A percentile compares a stretch with the other conserved stretches of the same genome.
These are phyloP conservation scores for Penicillium bovifimosum DNA, from an alignment of 495 filamentous ascomycete genomes.

Conservation along the genomic window DNA sequence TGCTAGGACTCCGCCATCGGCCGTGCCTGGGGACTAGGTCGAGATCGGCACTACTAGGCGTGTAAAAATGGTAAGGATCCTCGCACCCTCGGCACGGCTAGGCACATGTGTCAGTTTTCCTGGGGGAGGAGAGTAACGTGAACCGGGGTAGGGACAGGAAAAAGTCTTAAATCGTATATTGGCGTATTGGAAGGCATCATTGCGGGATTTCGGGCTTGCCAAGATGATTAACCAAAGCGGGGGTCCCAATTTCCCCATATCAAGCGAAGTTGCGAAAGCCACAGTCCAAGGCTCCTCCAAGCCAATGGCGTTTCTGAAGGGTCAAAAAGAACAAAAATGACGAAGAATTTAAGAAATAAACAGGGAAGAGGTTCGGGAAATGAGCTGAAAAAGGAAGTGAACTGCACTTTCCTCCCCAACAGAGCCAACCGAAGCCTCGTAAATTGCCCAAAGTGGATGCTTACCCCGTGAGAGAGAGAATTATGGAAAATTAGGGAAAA, in stretches of 20 bases:
- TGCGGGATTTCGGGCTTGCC: conserved; percentile 1
- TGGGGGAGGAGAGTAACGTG: background rate
- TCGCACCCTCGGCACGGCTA: conserved; percentile 1
- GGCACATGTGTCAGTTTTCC: conserved; percentile 1
- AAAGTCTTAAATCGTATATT: background rate
- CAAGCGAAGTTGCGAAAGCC: background rate
- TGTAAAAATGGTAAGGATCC: background rate
- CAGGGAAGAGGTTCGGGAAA: conserved; percentile 1
- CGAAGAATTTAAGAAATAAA: background rate
- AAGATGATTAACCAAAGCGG: conserved; percentile 1
- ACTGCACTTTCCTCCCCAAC: background rate
- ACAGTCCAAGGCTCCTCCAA: background rate
- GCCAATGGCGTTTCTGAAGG: background rate
- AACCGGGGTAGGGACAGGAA: too few relatives aligned
- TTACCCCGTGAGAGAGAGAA: background rate
- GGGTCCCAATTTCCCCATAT: background rate
- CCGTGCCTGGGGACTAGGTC: conserved; percentile 6
- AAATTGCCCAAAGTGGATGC: background rate
- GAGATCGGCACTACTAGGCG: conserved; percentile 1
- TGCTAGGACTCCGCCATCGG: background rate
- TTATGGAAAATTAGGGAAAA: too few relatives aligned
- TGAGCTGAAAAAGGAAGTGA: conserved; percentile 1
- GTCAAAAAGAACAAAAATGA: background rate
- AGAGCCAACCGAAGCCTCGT: background rate
- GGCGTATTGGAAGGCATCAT: background rate